Evolutionary conservation across 1,139 yeast species (phyloP).

Genomic region (Hanseniaspora uvarum): DNA sequence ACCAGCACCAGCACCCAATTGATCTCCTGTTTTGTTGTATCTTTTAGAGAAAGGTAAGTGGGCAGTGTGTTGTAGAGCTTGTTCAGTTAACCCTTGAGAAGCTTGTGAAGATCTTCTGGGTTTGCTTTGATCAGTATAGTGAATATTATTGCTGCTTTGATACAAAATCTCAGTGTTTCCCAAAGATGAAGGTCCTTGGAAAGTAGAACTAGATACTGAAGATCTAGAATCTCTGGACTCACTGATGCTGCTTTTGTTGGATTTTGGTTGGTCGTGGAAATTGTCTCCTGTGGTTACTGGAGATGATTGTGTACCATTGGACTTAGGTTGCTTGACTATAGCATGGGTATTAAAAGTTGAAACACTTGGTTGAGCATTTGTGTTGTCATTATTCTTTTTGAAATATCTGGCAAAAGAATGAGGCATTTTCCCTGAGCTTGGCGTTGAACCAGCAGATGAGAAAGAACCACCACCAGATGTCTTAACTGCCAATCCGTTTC

Average conservation of each 20-base stretch:
- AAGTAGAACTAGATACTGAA: constrained; percentile 15
- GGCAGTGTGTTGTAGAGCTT: constrained; percentile 19
- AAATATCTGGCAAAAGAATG: constrained; percentile 28
- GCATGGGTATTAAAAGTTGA: constrained; percentile 25
- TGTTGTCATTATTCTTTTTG: constrained; percentile 20
- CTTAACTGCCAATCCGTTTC: constrained; percentile 23
- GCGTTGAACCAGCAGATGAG: constrained; percentile 20
- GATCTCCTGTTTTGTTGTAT: constrained; percentile 75
- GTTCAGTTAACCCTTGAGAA: constrained; percentile 7
- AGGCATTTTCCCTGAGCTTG: constrained; percentile 18
- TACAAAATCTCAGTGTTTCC: constrained; percentile 18
- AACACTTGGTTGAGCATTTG: constrained; percentile 21
- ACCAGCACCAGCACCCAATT: constrained; percentile 92
- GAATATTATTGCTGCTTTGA: constrained; percentile 23
- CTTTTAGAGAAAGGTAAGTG: constrained; percentile 53
- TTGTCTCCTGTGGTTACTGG: neutral
- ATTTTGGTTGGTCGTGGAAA: neutral
- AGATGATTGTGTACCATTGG: neutral
- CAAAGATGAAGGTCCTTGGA: constrained; percentile 18
- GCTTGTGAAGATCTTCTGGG: constrained; percentile 23
- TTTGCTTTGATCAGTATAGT: constrained; percentile 23
- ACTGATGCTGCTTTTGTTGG: neutral
- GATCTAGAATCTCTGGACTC: neutral
- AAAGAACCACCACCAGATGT: constrained; percentile 20
- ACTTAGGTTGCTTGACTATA: constrained; percentile 9